Percentiles rank a stretch among this genome's conserved stretches.
Conservation (phyloP, 2,329 filamentous ascomycete genomes). For the Colletotrichum sidae region DNA sequence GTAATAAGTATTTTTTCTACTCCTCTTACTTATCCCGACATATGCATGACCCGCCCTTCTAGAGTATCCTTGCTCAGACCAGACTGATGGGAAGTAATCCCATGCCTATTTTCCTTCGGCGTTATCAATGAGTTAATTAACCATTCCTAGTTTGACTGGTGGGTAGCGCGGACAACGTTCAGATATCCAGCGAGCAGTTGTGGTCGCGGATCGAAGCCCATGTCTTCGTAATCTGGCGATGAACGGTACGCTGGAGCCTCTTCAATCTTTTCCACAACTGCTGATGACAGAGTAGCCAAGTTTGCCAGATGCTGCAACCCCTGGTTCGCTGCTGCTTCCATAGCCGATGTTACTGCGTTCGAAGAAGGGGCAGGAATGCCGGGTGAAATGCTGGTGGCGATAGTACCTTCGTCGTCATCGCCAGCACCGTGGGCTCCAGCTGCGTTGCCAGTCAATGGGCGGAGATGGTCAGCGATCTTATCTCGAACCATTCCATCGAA, state of each 20-base stretch:
- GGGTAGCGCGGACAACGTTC: slow-evolving; percentile 36
- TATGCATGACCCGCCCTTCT: too few relatives aligned
- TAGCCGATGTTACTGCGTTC: slow-evolving; percentile 37
- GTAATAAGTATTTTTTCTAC: too few relatives aligned
- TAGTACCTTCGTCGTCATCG: too few relatives aligned
- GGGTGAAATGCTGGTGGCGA: too few relatives aligned
- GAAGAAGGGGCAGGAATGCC: too few relatives aligned
- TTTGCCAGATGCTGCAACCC: slow-evolving; percentile 73
- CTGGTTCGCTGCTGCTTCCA: slow-evolving; percentile 58
- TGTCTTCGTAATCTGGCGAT: slow-evolving; percentile 51
- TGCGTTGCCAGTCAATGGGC: slow-evolving; percentile 41
- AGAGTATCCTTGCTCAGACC: too few relatives aligned
- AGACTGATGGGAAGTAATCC: too few relatives aligned
- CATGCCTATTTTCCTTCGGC: too few relatives aligned
- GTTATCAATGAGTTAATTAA: too few relatives aligned
- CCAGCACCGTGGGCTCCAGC: slow-evolving; percentile 44
- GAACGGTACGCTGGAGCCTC: slow-evolving; percentile 38
- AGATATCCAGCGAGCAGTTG: slow-evolving; percentile 55
- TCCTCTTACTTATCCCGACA: too few relatives aligned
- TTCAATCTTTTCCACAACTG: slow-evolving; percentile 40
- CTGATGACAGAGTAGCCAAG: slow-evolving; percentile 54
- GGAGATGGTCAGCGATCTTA: slow-evolving; percentile 58
- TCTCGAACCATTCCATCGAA: slow-evolving; percentile 67
- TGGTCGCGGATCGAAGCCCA: slow-evolving; percentile 54
- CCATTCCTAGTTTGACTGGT: slow-evolving; percentile 27